Base-by-base conservation (phyloP, 2,329 filamentous ascomycete genomes). In the Aspergillus hiratsukae region DNA sequence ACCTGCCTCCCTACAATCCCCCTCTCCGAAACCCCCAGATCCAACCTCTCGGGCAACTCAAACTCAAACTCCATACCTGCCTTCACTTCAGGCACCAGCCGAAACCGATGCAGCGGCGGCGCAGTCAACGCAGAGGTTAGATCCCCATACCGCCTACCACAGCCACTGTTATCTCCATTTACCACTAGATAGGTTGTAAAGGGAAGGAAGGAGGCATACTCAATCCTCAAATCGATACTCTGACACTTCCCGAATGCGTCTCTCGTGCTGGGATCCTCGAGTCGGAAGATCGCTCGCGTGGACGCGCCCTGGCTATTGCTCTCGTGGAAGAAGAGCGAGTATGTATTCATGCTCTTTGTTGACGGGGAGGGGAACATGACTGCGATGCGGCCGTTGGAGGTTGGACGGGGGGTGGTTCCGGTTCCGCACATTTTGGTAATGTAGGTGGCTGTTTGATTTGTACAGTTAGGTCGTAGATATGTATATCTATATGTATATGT, bases 401-500 rank as follows among this genome's bases (percentile, higher is more conserved):
- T 81, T 14, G 65, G 81, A 23, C 68, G 85, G 50, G 69, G 65
- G 9, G 80, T 80, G 14, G 14, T 46, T 0, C 71, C 77, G 19
- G 21, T 41, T 0, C 71, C 77, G 4, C 84, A 84, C 21, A 78
- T 86, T 81, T 64, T 80, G 23, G 23, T 23, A 23, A 23, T 23
- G 23, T 23, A 23, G 23, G 2, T 23, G 23, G 23, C 23, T 41
- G 28, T 57, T 54, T 40, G 61, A 58, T 25, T 31, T 35, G 31
- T 35, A 35, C 31, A 35, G 2, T 4, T 4, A 31, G 14, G 29
- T 3, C 23, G 23, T 23, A 2, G 23, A 35, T 14, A 35, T 35
- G 28, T 29, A 29, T 14, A 35, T 35, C 9, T 29, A 29, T 23
- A 23, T 23, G 23, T 31, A 4, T 31, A 14, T 31, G 29, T 31